Base-by-base conservation (phyloP, 2,329 filamentous ascomycete genomes). In the Calonectria leucothoes region DNA sequence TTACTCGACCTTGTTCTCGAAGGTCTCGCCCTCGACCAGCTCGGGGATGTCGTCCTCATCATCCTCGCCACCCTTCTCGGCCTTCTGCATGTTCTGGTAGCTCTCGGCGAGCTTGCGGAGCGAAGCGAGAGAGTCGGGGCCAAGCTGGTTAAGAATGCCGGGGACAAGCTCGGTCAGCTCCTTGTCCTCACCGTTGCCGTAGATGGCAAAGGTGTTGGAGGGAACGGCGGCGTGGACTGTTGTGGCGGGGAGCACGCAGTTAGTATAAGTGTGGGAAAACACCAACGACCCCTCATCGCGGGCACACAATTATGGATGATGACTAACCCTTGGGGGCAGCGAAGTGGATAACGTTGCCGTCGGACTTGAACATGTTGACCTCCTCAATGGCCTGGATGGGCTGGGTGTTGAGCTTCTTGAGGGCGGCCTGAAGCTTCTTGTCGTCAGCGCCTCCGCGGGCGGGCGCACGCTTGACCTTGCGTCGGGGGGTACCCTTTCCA, bases 291-390 rank as follows among this genome's bases (percentile, higher is more conserved):
- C 75, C 72, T 49, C 39, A 66, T 57, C 37, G 51, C 25, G 61
- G 61, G 74, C 57, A 75, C 70, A 74, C 69, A 65, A 70, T 27
- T 35, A 68, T 42, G 59, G 69, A 64, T 57, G 71, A 74, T 76
- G 66, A 89, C 92, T 84, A 89, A 98, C 97, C 97, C 91, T 98
- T 98, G 82, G 97, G 97, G 84, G 95, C 95, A 83, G 95, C 94
- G 87, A 99, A 99, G 92, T 99, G 97, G 85, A 99, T 98, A 87
- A 99, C 97, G 88, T 99, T 99, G 87, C 97, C 97, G 86, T 99
- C 97, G 86, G 94, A 94, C 94, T 99, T 99, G 94, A 99, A 99
- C 97, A 99, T 99, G 94, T 99, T 99, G 87, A 99, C 97, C 91
- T 99, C 97, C 93, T 99, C 97, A 83, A 99, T 99, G 80, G 94